phyloP scores from a whole-genome alignment of 2,329 filamentous ascomycete species.

The Fusarium goolgardi region DNA sequence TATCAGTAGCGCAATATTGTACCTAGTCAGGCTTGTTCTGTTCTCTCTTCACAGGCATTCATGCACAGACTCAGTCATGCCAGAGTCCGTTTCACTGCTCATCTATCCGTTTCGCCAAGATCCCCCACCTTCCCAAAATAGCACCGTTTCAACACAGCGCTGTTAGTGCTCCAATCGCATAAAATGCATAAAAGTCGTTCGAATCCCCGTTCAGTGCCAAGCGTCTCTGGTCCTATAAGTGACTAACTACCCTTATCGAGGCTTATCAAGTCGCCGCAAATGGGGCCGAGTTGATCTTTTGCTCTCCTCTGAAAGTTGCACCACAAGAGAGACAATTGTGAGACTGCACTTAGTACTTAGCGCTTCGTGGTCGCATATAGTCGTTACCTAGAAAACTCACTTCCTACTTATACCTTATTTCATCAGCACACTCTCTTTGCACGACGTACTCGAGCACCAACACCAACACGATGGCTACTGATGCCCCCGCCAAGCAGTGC shows the following conservation, averaged over 20 bases:
- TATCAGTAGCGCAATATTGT: neutral
- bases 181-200: slow-evolving; percentile 22
- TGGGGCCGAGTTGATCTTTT: slow-evolving; percentile 36
- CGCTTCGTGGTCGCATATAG: slow-evolving; percentile 12
- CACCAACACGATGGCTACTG: slow-evolving; percentile 58
- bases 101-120: slow-evolving; percentile 13
- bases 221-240: slow-evolving; percentile 16
- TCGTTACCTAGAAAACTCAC: neutral
- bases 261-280: slow-evolving; percentile 33
- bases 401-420: neutral
- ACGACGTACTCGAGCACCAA: neutral
- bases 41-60: no score
- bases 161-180: slow-evolving; percentile 7
- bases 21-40: no score
- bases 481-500: slow-evolving; percentile 73
- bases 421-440: neutral
- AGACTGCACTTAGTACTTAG: slow-evolving; percentile 9
- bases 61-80: neutral
- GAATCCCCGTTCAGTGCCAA: neutral
- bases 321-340: slow-evolving; percentile 28
- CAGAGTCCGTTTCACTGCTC: neutral
- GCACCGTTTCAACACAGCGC: slow-evolving; percentile 11
- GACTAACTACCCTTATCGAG: slow-evolving; percentile 33
- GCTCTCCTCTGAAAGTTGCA: slow-evolving; percentile 41
- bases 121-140: slow-evolving; percentile 23